Percentiles rank a stretch among this genome's conserved stretches.
phyloP scores from a whole-genome alignment of 495 filamentous ascomycete genomes.

The Trichocladium antarcticum region DNA sequence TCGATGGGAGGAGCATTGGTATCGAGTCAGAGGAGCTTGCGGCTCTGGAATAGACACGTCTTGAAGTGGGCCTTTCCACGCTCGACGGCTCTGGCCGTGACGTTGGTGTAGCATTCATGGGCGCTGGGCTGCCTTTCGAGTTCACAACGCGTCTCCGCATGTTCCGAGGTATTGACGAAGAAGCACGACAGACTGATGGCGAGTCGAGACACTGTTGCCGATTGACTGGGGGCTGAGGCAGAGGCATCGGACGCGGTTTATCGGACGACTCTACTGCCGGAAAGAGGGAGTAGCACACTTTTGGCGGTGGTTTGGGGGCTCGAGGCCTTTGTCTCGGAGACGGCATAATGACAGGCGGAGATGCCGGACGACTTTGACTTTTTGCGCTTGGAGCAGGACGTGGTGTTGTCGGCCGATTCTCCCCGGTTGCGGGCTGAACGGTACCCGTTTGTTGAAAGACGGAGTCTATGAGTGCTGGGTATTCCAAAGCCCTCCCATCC shows the following conservation, averaged over 20 bases:
- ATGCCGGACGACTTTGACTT: background rate
- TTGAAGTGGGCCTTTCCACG: background rate
- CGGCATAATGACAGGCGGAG: constrained; percentile 2
- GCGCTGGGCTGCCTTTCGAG: background rate
- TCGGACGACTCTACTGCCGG: constrained; percentile 2
- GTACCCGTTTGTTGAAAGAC: background rate
- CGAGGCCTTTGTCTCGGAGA: constrained; percentile 3
- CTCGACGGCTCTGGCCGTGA: background rate
- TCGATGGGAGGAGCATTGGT: constrained; percentile 2
- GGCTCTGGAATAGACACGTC: background rate
- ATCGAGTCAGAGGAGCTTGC: constrained; percentile 9
- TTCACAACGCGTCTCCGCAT: background rate
- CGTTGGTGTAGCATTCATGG: background rate
- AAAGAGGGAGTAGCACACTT: constrained; percentile 21
- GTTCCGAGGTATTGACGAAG: background rate
- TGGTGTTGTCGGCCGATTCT: background rate
- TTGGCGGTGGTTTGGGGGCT: constrained; percentile 9
- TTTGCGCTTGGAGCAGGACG: background rate
- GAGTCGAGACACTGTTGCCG: constrained; percentile 1
- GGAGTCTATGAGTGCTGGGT: constrained; percentile 11
- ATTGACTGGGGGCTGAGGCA: background rate
- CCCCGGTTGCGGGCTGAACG: background rate
- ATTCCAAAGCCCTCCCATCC: background rate
- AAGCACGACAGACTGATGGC: background rate
- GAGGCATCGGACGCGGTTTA: constrained; percentile 1